Evolutionary conservation across 2,329 filamentous ascomycete species (phyloP).

Genomic region (Microcyclospora tardicrescens): DNA sequence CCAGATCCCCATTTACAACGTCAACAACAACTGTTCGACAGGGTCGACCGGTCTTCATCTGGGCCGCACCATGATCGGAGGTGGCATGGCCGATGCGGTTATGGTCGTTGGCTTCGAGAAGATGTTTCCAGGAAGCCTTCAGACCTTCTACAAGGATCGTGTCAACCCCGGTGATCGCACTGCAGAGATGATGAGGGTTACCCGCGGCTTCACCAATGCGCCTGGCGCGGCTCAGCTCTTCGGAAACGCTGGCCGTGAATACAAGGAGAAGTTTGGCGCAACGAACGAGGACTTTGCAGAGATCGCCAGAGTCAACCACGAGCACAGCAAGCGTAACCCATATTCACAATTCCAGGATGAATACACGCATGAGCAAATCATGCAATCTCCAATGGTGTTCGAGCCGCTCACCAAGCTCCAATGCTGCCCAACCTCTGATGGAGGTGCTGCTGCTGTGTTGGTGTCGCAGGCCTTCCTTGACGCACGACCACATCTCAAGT

Average conservation of each 20-base stretch:
- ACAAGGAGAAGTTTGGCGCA: conserved; percentile 87
- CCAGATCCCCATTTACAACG: conserved; percentile 89
- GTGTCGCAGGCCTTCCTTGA: conserved; percentile 84
- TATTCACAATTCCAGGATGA: conserved; percentile 96
- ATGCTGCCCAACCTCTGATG: conserved; percentile 93
- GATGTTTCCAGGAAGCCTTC: conserved; percentile 86
- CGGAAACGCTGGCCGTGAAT: conserved; percentile 84
- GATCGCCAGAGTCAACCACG: conserved; percentile 85
- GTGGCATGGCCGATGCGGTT: conserved; percentile 56
- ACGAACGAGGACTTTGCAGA: conserved; percentile 79
- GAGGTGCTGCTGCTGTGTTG: conserved; percentile 74
- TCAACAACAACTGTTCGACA: conserved; percentile 95
- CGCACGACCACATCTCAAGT: conserved; percentile 65
- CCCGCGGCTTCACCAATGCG: conserved; percentile 66
- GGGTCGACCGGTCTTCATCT: conserved; percentile 84
- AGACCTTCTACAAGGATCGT: conserved; percentile 73
- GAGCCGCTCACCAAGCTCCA: conserved; percentile 92
- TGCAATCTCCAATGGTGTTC: conserved; percentile 64
- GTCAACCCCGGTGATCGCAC: conserved; percentile 65
- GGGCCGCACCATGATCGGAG: conserved; percentile 63
- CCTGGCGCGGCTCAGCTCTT: conserved; percentile 88
- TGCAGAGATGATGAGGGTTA: conserved; percentile 67
- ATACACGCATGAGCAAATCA: conserved; percentile 74
- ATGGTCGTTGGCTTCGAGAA: conserved; percentile 94
- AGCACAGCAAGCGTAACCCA: conserved; percentile 80